phyloP scores from a whole-genome alignment of 2,329 filamentous ascomycete species.

The Macrophomina tecta region DNA sequence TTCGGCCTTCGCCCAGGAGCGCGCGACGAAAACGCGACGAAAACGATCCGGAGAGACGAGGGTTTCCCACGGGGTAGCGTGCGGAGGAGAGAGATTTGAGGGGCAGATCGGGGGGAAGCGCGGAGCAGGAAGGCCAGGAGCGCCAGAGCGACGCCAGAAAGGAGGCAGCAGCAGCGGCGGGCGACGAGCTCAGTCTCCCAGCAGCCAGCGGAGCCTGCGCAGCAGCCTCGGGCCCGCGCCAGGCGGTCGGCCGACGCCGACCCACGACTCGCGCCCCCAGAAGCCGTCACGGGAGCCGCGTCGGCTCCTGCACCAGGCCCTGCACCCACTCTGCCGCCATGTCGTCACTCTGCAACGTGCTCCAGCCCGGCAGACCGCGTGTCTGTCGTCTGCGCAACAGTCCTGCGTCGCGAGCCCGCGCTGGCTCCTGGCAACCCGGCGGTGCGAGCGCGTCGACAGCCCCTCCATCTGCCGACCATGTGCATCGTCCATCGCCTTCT shows the following conservation, averaged over 20 bases:
- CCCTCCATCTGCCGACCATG: no score
- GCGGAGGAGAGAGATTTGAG: slow-evolving; percentile 9
- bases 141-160: neutral
- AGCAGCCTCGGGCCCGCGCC: slow-evolving; percentile 1
- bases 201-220: neutral
- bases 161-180: no score
- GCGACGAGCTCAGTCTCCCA: no score
- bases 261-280: slow-evolving; percentile 4
- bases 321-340: no score
- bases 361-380: neutral
- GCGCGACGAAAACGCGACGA: slow-evolving; percentile 27
- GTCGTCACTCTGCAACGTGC: neutral
- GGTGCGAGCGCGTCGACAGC: neutral
- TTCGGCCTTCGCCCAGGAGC: neutral
- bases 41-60: slow-evolving; percentile 25
- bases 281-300: neutral
- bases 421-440: neutral
- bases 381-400: neutral
- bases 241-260: neutral
- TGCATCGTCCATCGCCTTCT: neutral
- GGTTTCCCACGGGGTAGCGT: slow-evolving; percentile 21
- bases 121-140: neutral
- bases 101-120: neutral
- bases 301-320: neutral
- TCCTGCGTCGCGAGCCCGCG: neutral